Conservation (phyloP, 2,329 filamentous ascomycete genomes). For the Aspergillus sp. region DNA sequence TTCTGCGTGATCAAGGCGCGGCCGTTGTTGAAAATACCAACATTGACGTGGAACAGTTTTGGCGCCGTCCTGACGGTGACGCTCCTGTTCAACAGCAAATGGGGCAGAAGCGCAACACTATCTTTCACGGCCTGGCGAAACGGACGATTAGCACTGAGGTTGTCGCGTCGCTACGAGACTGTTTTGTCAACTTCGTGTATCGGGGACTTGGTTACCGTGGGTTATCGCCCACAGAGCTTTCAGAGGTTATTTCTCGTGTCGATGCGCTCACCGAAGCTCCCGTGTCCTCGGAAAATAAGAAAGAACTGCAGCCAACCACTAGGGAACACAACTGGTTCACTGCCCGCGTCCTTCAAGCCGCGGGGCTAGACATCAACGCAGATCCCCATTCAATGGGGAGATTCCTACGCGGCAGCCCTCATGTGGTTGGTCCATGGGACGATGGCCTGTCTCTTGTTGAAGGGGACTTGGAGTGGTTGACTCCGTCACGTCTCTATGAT, state of each 20-base stretch:
- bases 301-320: constrained; percentile 22
- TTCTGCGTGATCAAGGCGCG: constrained; percentile 19
- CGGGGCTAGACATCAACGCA: constrained; percentile 38
- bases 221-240: constrained; percentile 25
- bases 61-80: constrained; percentile 25
- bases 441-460: constrained; percentile 12
- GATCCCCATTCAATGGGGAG: constrained; percentile 41
- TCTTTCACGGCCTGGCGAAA: constrained; percentile 36
- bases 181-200: constrained; percentile 41
- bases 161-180: constrained; percentile 49
- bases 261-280: constrained; percentile 13
- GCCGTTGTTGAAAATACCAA: constrained; percentile 25
- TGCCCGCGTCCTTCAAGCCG: constrained; percentile 47
- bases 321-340: constrained; percentile 33
- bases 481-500: constrained; percentile 24
- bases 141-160: constrained; percentile 54
- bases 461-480: constrained; percentile 15
- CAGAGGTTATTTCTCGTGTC: constrained; percentile 15
- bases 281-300: constrained; percentile 4
- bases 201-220: constrained; percentile 32
- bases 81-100: constrained; percentile 6
- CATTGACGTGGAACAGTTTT: constrained; percentile 29
- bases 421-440: constrained; percentile 28
- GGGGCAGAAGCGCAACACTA: constrained; percentile 11
- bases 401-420: constrained; percentile 27